phyloP scores from a whole-genome alignment of 2,329 filamentous ascomycete species.

The Pleoardoris graminearum region DNA sequence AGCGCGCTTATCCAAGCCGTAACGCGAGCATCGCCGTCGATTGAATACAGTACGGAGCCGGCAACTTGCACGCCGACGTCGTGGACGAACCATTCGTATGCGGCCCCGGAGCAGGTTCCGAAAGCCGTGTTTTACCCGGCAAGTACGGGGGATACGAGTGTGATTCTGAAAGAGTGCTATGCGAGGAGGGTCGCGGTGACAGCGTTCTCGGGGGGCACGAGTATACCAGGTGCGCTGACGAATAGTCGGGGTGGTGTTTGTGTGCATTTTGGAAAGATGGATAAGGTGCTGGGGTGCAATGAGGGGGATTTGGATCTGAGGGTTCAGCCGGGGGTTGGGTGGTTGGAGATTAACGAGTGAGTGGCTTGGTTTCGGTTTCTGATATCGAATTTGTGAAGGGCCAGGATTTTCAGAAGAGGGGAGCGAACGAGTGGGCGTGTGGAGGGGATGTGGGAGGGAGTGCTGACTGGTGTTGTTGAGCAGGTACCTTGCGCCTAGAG shows the following conservation, averaged over 20 bases:
- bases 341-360: slow-evolving; percentile 74
- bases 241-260: slow-evolving; percentile 79
- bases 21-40: background rate
- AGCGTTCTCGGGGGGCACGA: slow-evolving; percentile 82
- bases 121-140: slow-evolving; percentile 70
- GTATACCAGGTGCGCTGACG: slow-evolving; percentile 82
- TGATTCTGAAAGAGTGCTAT: slow-evolving; percentile 83
- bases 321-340: slow-evolving; percentile 69
- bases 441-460: slow-evolving; percentile 49
- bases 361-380: background rate
- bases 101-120: slow-evolving; percentile 40
- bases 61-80: slow-evolving; percentile 20
- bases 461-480: slow-evolving; percentile 59
- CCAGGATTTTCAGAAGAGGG: slow-evolving; percentile 50
- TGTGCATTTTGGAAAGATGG: slow-evolving; percentile 82
- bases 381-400: too few relatives aligned
- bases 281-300: slow-evolving; percentile 72
- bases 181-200: slow-evolving; percentile 78
- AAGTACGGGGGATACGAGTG: slow-evolving; percentile 76
- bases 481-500: slow-evolving; percentile 59
- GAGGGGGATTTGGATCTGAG: slow-evolving; percentile 64
- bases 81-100: slow-evolving; percentile 29
- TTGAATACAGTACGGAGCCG: slow-evolving; percentile 17
- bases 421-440: slow-evolving; percentile 79
- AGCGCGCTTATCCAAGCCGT: slow-evolving; percentile 2